Evolutionary conservation across 2,329 filamentous ascomycete species (phyloP), one percentile per base, ranked within the genome.

Genomic region (Microcera coccophila): DNA sequence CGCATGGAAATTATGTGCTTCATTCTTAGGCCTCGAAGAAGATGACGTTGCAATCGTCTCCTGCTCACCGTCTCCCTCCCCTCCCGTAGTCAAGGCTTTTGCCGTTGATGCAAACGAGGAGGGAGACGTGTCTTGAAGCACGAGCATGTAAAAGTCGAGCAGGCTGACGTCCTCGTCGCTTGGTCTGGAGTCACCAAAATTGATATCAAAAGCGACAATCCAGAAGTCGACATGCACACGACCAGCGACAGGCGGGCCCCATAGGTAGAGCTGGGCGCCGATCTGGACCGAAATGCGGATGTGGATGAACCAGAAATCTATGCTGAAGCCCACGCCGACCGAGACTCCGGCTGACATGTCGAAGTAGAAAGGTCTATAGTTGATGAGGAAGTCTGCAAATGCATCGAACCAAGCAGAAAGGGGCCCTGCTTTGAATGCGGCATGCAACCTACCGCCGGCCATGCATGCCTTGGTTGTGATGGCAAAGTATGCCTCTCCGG

Each of bases 381-480:
- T 46, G 28, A 72, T 65, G 16, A 72, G 54, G 52, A 71, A 68
- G 49, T 72, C 64, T 1, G 58, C 55, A 29, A 51, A 67, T 3
- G 64, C 63, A 19, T 71, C 63, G n/a, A 72, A 66, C 44, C 50
- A 68, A 0, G 70, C 71, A 1, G 44, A 40, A 0, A 74, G 26
- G 0, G 61, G 56, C 1, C 68, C 68, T 2, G 60, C n/a, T 4
- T 36, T 38, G 0, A 69, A 46, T 0, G 48, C 35, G 0, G 60
- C 62, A 15, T 62, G 50, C 0, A 73, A 50, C 1, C 53, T 39
- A 0, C 62, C 69, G 3, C 71, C 70, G 4, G 50, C 69, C 71
- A 74, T 74, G 47, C 61, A 65, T 0, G 44, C 53, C 38, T 71
- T 70, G 5, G 70, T 68, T 0, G 70, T 74, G 20, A 74, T 65